These are phyloP conservation scores for Trametes cinnabarina DNA, from an alignment of 768 basidiomycete species.

Conservation along the genomic window DNA sequence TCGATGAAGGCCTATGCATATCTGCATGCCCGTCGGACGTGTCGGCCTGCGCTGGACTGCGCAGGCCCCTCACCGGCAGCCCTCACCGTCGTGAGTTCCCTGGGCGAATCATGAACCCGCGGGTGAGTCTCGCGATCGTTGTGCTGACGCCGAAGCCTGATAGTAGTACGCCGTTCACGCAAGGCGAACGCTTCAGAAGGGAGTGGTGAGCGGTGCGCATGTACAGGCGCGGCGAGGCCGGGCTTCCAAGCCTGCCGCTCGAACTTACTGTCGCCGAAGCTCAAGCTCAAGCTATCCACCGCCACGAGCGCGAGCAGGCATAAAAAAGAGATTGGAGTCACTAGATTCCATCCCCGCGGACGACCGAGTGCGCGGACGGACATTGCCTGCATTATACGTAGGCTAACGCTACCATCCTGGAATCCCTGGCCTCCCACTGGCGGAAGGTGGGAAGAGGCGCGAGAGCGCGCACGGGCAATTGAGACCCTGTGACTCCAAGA, in stretches of 20 bases:
- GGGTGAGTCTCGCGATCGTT: no score
- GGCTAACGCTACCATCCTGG: constrained; percentile 3
- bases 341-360: constrained; percentile 9
- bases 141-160: no score
- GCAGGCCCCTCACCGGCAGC: not conserved
- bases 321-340: constrained; percentile 5
- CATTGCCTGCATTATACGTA: not conserved
- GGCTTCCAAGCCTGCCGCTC: not conserved
- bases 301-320: not conserved
- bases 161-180: no score
- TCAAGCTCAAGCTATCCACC: no score
- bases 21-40: not conserved
- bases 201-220: no score
- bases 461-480: not conserved
- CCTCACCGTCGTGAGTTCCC: no score
- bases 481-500: not conserved
- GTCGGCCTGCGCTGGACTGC: constrained; percentile 3
- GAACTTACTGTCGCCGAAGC: no score
- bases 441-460: not conserved
- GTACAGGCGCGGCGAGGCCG: not conserved
- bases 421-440: not conserved
- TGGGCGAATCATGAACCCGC: no score
- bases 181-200: no score
- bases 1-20: no score
- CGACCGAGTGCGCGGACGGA: not conserved